phyloP scores from a whole-genome alignment of 1,284 basidiomycete species.

The Cutaneotrichosporon sp. region DNA sequence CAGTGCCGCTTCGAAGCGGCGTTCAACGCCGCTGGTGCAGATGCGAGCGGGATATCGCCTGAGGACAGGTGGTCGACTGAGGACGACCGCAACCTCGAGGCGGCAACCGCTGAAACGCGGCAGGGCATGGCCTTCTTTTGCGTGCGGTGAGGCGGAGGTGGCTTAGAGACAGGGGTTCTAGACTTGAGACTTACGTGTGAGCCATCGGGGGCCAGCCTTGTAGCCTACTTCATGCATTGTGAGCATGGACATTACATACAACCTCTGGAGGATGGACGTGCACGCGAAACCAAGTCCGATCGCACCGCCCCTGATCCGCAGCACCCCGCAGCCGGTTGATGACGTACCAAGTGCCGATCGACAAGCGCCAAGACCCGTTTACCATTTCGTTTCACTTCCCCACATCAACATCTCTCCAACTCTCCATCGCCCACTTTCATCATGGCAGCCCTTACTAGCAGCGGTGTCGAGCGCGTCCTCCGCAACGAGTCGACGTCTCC shows the following conservation, averaged over 20 bases:
- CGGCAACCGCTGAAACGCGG: conserved; percentile 72
- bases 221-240: not conserved
- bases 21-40: conserved; percentile 56
- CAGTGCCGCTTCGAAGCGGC: conserved; percentile 72
- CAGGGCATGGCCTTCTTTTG: conserved; percentile 80
- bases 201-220: not conserved
- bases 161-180: not conserved
- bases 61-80: conserved; percentile 67
- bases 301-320: too few relatives aligned
- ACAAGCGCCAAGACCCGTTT: not conserved
- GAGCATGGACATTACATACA: not conserved
- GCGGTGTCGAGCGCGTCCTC: conserved; percentile 4
- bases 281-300: not conserved
- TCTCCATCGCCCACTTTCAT: not conserved
- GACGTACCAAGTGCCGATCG: not conserved
- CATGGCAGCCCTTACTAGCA: conserved; percentile 7
- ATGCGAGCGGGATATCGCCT: conserved; percentile 51
- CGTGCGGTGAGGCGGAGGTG: conserved; percentile 46
- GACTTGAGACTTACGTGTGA: not conserved
- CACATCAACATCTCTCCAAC: too few relatives aligned
- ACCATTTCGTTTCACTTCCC: not conserved
- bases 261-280: not conserved
- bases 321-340: not conserved
- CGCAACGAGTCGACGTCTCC: not conserved
- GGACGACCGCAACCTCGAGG: conserved; percentile 75